phyloP scores from a whole-genome alignment of 306 rosid species.

The Castanea mollissima region DNA sequence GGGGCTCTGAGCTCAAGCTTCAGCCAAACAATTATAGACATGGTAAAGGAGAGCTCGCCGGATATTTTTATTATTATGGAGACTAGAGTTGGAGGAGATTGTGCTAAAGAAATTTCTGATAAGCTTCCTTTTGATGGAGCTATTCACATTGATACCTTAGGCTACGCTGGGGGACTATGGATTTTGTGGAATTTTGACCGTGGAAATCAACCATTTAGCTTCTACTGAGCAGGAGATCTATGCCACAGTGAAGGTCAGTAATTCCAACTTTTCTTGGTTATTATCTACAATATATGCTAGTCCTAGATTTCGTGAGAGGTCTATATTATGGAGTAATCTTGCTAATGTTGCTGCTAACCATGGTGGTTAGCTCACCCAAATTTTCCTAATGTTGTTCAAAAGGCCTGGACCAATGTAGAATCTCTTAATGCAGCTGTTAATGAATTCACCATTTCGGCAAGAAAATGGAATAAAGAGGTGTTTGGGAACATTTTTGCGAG shows the following conservation, averaged over 20 bases:
- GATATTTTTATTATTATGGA: not conserved
- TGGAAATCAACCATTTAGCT: not conserved
- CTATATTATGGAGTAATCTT: not conserved
- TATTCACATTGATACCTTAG: not conserved
- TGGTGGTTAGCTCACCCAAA: not conserved
- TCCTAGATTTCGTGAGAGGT: not conserved
- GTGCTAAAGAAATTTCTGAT: not conserved
- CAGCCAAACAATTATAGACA: too few species aligned
- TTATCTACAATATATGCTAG: not conserved
- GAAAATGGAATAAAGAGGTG: not conserved
- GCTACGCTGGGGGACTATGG: not conserved
- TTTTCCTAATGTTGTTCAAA: too few species aligned
- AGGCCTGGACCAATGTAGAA: too few species aligned
- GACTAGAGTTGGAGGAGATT: not conserved
- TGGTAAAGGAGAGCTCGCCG: too few species aligned
- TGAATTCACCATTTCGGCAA: not conserved
- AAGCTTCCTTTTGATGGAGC: not conserved
- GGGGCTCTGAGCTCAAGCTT: not conserved
- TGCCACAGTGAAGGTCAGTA: not conserved
- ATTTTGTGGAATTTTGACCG: not conserved
- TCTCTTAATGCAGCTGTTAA: not conserved
- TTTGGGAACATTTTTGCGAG: not conserved
- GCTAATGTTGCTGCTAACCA: not conserved
- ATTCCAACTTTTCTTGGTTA: not conserved
- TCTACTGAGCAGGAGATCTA: not conserved